Base-by-base conservation (phyloP, 768 basidiomycete species). In the Russula sp. region DNA sequence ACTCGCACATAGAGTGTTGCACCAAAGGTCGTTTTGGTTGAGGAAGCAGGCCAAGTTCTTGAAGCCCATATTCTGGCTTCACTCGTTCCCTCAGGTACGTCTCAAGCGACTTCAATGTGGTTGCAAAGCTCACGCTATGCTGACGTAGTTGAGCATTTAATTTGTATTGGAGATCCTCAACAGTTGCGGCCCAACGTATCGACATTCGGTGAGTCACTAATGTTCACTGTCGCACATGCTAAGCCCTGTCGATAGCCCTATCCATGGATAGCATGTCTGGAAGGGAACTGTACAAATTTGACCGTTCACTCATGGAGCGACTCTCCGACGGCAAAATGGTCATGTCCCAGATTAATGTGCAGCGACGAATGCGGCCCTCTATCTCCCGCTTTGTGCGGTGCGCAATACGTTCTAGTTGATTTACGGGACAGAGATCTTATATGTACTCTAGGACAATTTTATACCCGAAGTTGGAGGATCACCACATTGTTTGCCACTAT, bases 21-120 rank as follows among this genome's bases (percentile, higher is more conserved):
- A 5, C 89, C 89, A 0, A 80, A 78, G 36, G 81, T 90, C 0
- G 71, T 90, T 53, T 75, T 92, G 53, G 86, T 92, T 0, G 89
- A 92, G 72, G 90, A 92, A 71, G 90, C 90, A 0, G 90, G 90
- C 0, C 90, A 92, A 73, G 87, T 91, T 1, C 79, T 92, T 30
- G 90, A 92, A 73, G 86, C 90, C 4, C 90, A 92, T 66, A 79
- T 91, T 18, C 73, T 91, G 6, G 82, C 81, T 2, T 82, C 79
- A 40, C 76, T 90, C 0, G 87, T 88, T 2, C 79, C 80, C 0
- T 82, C 64, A 63, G 71, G 71, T 66, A 40, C 32, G 20, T 44
- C n/a, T n/a, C 10, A 0, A 40, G 44, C 10, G 11, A 30, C 0
- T 4, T 24, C 46, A 26, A 20, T n/a, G 20, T 50, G 24, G 26